A percentile compares a stretch with the other conserved stretches of the same genome.
These are phyloP conservation scores for Sordaria brevicollis DNA, from an alignment of 495 filamentous ascomycete genomes.

Conservation along the genomic window DNA sequence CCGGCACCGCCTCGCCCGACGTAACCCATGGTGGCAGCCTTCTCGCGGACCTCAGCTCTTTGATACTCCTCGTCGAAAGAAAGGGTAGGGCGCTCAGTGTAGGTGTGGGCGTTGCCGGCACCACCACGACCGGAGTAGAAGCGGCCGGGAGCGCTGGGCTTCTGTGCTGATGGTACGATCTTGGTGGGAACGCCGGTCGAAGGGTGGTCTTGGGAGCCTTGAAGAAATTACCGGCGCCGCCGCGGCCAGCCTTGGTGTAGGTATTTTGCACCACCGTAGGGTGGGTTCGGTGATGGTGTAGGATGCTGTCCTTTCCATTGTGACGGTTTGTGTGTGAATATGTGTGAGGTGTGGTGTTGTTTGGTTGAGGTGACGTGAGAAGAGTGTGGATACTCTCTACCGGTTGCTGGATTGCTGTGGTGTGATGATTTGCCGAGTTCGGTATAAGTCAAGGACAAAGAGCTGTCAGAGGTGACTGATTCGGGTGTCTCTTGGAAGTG, in stretches of 20 bases:
- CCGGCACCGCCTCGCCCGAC: slow-evolving; percentile 85
- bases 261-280: slow-evolving; percentile 54
- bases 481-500: not conserved
- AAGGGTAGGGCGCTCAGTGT: slow-evolving; percentile 59
- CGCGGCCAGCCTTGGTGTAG: slow-evolving; percentile 70
- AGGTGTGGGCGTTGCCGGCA: slow-evolving; percentile 72
- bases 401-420: not conserved
- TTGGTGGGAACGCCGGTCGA: slow-evolving; percentile 27
- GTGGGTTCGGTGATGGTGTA: slow-evolving; percentile 72
- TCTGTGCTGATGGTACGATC: slow-evolving; percentile 2
- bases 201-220: slow-evolving; percentile 53
- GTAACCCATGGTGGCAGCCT: slow-evolving; percentile 49
- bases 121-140: slow-evolving; percentile 82
- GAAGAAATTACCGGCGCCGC: slow-evolving; percentile 81
- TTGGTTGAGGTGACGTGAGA: slow-evolving; percentile 1
- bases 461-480: not conserved
- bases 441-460: not conserved
- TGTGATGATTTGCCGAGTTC: not conserved
- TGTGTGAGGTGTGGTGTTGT: slow-evolving; percentile 9
- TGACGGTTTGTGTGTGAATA: slow-evolving; percentile 17
- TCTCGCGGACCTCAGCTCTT: slow-evolving; percentile 47
- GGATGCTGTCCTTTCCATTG: slow-evolving; percentile 21
- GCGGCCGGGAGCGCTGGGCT: slow-evolving; percentile 32
- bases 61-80: slow-evolving; percentile 88
- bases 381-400: not conserved